Conservation (phyloP, 2,329 filamentous ascomycete species). For the Fusarium bactridioides region DNA sequence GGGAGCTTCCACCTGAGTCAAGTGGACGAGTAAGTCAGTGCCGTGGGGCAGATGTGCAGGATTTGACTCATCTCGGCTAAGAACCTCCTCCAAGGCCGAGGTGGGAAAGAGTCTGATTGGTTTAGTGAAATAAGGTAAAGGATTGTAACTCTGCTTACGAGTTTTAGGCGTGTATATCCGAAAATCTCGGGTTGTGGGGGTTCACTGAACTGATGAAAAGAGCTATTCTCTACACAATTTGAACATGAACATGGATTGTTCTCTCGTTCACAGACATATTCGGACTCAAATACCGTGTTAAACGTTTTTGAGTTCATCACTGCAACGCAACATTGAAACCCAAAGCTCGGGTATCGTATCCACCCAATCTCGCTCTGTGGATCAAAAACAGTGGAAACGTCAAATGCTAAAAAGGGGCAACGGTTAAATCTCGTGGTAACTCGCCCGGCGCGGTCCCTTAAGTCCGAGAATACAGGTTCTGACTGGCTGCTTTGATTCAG, state of each 20-base stretch:
- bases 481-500: not conserved
- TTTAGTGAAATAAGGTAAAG: constrained; percentile 2
- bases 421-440: not conserved
- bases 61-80: constrained; percentile 25
- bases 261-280: not conserved
- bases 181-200: not conserved
- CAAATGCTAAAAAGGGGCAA: not conserved
- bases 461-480: not conserved
- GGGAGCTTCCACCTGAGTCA: not conserved
- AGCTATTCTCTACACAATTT: not conserved
- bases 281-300: not conserved
- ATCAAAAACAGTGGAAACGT: not conserved
- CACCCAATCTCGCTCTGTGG: constrained; percentile 23
- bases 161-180: not conserved
- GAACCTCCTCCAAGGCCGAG: not conserved
- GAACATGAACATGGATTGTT: not conserved
- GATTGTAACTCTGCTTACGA: not conserved
- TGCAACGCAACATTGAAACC: constrained; percentile 7
- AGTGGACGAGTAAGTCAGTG: constrained; percentile 7
- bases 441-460: not conserved
- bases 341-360: constrained; percentile 15
- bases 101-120: not conserved
- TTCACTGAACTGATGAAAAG: not conserved
- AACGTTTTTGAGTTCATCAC: not conserved
- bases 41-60: not conserved